A percentile compares a stretch with the other conserved stretches of the same genome.
Conservation (phyloP, 768 basidiomycete genomes). For the Polyporus arcularius region DNA sequence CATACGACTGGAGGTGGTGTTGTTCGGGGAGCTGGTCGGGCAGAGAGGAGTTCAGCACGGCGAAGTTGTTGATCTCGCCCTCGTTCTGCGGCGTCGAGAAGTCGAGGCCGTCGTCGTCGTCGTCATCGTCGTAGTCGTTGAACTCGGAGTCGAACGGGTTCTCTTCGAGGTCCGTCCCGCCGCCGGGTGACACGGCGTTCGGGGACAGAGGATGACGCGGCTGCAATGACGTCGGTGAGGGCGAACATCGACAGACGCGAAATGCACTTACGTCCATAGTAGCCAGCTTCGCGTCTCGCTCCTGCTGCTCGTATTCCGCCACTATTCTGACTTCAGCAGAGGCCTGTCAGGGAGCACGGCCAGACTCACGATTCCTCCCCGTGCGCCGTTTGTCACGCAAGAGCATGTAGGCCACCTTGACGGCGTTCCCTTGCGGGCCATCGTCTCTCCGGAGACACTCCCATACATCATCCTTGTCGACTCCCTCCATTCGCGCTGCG, state of each 20-base stretch:
- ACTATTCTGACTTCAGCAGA: constrained; percentile 41
- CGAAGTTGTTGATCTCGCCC: constrained; percentile 63
- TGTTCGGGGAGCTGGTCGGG: constrained; percentile 62
- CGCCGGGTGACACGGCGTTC: constrained; percentile 58
- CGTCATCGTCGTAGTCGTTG: constrained; percentile 49
- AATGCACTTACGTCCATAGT: constrained; percentile 72
- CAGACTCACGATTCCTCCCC: constrained; percentile 76
- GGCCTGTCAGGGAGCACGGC: not conserved
- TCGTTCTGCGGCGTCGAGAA: constrained; percentile 46
- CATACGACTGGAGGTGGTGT: constrained; percentile 72
- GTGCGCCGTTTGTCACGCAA: constrained; percentile 85
- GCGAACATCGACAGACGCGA: constrained; percentile 2
- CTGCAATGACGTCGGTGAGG: constrained; percentile 36
- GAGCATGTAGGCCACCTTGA: constrained; percentile 96
- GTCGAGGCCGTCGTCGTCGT: constrained; percentile 57
- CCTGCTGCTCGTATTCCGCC: constrained; percentile 80
- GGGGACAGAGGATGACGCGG: constrained; percentile 74
- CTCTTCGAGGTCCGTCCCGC: constrained; percentile 60
- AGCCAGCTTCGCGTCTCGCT: constrained; percentile 78
- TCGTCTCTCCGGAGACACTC: constrained; percentile 81
- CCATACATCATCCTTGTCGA: constrained; percentile 86
- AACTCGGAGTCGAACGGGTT: constrained; percentile 86
- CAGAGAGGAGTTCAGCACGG: constrained; percentile 87
- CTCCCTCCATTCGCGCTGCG: constrained; percentile 65
- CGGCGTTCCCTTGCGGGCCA: constrained; percentile 84